Conservation (phyloP, 371 early-diverging fungal species). For the Rhizopus sp. region DNA sequence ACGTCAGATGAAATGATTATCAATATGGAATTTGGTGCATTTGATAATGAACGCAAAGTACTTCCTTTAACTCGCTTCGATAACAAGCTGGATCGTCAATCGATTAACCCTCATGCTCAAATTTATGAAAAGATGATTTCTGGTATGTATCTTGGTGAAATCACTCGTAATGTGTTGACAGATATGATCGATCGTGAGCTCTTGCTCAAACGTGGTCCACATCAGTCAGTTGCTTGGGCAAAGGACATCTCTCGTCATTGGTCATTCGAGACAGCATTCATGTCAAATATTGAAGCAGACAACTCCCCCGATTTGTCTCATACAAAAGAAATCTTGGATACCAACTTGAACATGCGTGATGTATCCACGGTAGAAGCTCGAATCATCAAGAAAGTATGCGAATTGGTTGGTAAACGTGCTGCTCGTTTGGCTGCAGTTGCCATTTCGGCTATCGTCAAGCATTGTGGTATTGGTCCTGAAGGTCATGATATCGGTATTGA, state of each 20-base stretch:
- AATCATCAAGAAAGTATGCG: slow-evolving; percentile 81
- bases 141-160: slow-evolving; percentile 96
- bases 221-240: slow-evolving; percentile 46
- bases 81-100: slow-evolving; percentile 79
- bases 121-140: slow-evolving; percentile 95
- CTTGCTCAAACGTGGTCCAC: slow-evolving; percentile 65
- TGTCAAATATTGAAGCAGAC: slow-evolving; percentile 92
- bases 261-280: slow-evolving; percentile 88
- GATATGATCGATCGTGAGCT: slow-evolving; percentile 83
- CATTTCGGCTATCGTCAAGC: slow-evolving; percentile 81
- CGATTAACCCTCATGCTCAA: slow-evolving; percentile 80
- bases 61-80: slow-evolving; percentile 88
- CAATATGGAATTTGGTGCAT: slow-evolving; percentile 93
- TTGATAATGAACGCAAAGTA: slow-evolving; percentile 75
- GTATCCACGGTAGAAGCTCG: slow-evolving; percentile 79
- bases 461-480: slow-evolving; percentile 49
- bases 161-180: slow-evolving; percentile 76
- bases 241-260: slow-evolving; percentile 71
- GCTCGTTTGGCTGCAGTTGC: slow-evolving; percentile 86
- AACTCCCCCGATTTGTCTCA: slow-evolving; percentile 60
- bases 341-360: slow-evolving; percentile 62
- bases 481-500: slow-evolving; percentile 90
- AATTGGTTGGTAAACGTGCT: slow-evolving; percentile 86
- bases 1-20: slow-evolving; percentile 79
- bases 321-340: slow-evolving; percentile 78